Evolutionary conservation across 2,329 filamentous ascomycete species (phyloP).

Genomic region (Purpureocillium lavendulum): DNA sequence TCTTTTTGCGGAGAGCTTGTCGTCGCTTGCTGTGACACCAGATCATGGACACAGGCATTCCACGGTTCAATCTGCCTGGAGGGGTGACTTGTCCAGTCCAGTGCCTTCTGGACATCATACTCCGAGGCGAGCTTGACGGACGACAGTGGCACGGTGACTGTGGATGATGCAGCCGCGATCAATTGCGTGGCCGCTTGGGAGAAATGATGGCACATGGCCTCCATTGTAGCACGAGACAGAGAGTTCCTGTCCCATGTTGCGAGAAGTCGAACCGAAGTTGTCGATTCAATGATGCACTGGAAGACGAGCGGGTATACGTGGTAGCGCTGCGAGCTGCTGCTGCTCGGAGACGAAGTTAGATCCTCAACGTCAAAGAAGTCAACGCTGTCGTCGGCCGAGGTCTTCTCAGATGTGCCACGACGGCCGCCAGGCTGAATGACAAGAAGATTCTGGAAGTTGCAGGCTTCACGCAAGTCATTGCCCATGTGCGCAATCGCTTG

Average conservation of each 20-base stretch:
- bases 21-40: conserved; percentile 3
- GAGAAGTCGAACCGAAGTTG: neutral
- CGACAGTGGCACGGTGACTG: neutral
- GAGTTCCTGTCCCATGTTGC: neutral
- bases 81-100: conserved; percentile 41
- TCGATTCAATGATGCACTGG: conserved; percentile 1
- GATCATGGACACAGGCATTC: conserved; percentile 18
- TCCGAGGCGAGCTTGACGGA: neutral
- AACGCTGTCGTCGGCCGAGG: neutral
- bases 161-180: neutral
- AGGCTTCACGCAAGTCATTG: conserved; percentile 9
- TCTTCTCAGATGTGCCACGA: too few relatives aligned
- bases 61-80: conserved; percentile 29
- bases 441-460: conserved; percentile 17
- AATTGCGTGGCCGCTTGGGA: conserved; percentile 4
- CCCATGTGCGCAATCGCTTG: conserved; percentile 11
- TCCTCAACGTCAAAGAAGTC: conserved; percentile 3
- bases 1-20: neutral
- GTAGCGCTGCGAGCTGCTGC: neutral
- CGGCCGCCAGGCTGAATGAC: conserved; percentile 13
- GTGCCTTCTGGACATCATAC: neutral
- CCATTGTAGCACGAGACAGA: neutral
- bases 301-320: conserved; percentile 1
- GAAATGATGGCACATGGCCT: conserved; percentile 4
- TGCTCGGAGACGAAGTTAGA: neutral